Percentiles rank a stretch among this genome's conserved stretches.
Evolutionary conservation across 768 basidiomycete species (phyloP).

Genomic region (Suillus alpinus): DNA sequence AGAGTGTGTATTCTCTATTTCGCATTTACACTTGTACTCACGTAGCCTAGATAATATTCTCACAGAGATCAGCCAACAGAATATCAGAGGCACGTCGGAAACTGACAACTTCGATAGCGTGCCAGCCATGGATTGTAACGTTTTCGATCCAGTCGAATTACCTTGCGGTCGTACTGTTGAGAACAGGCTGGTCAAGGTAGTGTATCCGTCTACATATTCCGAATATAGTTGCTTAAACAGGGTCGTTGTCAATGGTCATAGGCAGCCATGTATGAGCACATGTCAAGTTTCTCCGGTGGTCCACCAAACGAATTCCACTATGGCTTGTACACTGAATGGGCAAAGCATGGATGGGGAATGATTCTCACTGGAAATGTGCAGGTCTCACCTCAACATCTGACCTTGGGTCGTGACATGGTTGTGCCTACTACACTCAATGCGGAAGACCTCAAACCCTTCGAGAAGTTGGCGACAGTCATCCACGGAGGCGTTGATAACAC

Average conservation of each 20-base stretch:
- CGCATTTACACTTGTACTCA: no score
- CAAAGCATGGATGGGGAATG: conserved; percentile 79
- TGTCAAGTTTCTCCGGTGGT: conserved; percentile 63
- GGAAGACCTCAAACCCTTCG: conserved; percentile 49
- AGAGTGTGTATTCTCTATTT: no score
- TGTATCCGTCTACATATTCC: background rate
- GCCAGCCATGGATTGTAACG: conserved; percentile 13
- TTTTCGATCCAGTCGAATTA: conserved; percentile 27
- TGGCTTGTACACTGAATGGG: conserved; percentile 73
- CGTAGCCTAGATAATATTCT: no score
- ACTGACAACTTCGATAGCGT: background rate
- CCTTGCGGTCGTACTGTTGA: conserved; percentile 34
- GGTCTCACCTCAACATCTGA: conserved; percentile 58
- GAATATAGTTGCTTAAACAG: background rate
- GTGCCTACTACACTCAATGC: conserved; percentile 46
- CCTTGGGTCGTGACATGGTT: conserved; percentile 71
- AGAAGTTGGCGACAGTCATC: conserved; percentile 47
- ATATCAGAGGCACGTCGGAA: background rate
- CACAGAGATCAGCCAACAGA: background rate
- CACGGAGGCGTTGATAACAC: conserved; percentile 30
- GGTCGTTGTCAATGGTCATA: conserved; percentile 33
- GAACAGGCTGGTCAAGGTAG: conserved; percentile 58
- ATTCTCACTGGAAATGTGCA: conserved; percentile 85
- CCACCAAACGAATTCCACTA: conserved; percentile 66
- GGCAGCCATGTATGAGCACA: conserved; percentile 91